Percentiles rank a stretch among this genome's conserved stretches.
These are phyloP conservation scores for Pseudognaphalium luteoalbum DNA, from an alignment of 129 eudicot species.

Conservation along the genomic window DNA sequence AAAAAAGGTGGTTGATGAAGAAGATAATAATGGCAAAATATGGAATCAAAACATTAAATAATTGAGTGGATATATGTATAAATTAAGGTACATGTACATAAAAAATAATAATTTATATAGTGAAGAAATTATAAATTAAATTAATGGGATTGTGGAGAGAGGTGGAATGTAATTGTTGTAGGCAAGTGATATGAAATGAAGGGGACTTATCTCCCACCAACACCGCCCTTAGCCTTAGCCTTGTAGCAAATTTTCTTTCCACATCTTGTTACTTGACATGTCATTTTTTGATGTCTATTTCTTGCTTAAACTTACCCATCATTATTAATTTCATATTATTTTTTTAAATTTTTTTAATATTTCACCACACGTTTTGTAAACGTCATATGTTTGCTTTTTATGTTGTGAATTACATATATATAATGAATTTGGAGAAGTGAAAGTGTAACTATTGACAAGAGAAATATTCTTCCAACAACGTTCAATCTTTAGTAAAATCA, in stretches of 20 bases:
- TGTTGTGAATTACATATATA: no score
- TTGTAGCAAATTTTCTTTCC: conserved; percentile 11
- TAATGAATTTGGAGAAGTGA: no score
- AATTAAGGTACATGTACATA: not conserved
- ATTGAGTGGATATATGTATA: conserved; percentile 7
- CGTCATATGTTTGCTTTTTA: no score
- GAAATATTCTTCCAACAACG: no score
- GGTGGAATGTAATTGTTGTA: conserved; percentile 43
- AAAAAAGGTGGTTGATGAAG: conserved; percentile 37
- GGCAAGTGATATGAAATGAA: conserved; percentile 39
- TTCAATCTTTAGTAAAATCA: no score
- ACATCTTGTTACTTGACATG: conserved; percentile 28
- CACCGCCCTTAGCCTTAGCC: conserved; percentile 22
- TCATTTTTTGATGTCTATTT: conserved; percentile 7
- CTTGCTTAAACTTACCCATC: conserved; percentile 30
- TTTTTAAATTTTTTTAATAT: not conserved
- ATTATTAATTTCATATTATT: not conserved
- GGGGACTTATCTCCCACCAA: conserved; percentile 70
- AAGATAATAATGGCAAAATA: conserved; percentile 23
- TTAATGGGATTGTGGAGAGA: conserved; percentile 41
- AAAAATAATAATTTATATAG: not conserved
- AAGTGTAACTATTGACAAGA: no score
- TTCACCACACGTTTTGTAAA: not conserved
- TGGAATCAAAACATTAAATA: conserved; percentile 22
- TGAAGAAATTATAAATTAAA: not conserved